Evolutionary conservation across 495 filamentous ascomycete genomes (phyloP).

Genomic region (Hyaloscypha bicolor): DNA sequence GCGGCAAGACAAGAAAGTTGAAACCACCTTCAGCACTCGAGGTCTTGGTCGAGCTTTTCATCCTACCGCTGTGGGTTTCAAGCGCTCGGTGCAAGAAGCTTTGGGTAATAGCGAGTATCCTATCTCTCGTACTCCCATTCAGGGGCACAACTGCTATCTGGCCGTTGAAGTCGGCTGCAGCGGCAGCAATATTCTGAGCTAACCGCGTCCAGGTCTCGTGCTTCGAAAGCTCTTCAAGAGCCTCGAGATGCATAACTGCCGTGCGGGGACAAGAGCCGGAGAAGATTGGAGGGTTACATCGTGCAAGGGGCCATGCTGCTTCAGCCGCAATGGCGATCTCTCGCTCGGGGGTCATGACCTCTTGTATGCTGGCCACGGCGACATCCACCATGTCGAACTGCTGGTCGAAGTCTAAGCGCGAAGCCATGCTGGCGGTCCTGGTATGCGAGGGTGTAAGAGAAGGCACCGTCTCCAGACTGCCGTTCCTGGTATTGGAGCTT

Average conservation of each 20-base stretch:
- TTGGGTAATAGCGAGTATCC: conserved; percentile 64
- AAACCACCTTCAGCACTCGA: conserved; percentile 41
- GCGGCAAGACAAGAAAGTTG: conserved; percentile 60
- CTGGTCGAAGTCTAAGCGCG: conserved; percentile 15
- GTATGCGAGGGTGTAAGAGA: conserved; percentile 40
- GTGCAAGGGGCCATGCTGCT: conserved; percentile 57
- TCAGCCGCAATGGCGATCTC: conserved; percentile 55
- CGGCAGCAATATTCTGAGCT: conserved; percentile 32
- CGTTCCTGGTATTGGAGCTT: neutral
- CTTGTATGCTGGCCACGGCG: conserved; percentile 26
- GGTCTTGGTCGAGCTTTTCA: conserved; percentile 36
- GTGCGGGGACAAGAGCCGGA: conserved; percentile 57
- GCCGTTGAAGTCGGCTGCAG: conserved; percentile 38
- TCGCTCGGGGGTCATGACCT: conserved; percentile 48
- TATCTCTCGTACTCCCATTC: conserved; percentile 56
- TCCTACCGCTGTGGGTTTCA: conserved; percentile 54
- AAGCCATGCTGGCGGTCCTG: conserved; percentile 35
- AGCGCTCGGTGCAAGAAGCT: conserved; percentile 64
- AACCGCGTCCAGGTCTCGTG: conserved; percentile 51
- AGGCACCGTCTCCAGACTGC: neutral
- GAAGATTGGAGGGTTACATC: conserved; percentile 54
- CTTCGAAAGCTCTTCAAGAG: conserved; percentile 57
- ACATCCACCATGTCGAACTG: conserved; percentile 8
- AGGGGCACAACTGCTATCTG: conserved; percentile 46
- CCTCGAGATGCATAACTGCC: conserved; percentile 58